Conservation (phyloP, 768 basidiomycete genomes). For the Phlebiopsis gigantea region DNA sequence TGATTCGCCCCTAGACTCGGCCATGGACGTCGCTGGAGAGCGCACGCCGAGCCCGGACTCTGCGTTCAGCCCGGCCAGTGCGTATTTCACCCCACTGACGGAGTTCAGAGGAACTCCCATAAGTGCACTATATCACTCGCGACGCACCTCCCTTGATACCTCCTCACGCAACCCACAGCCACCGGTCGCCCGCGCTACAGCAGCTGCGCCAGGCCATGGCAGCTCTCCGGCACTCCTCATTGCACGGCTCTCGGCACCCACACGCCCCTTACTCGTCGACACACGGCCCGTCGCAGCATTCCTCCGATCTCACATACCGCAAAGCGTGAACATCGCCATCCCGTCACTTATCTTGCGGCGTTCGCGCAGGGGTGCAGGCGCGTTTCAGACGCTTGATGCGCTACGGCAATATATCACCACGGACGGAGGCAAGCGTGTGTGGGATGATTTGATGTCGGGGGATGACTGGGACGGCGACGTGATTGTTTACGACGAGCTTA, state of each 20-base stretch:
- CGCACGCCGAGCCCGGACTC: conserved; percentile 43
- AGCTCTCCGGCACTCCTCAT: conserved; percentile 44
- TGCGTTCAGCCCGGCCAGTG: conserved; percentile 32
- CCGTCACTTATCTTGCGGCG: conserved; percentile 90
- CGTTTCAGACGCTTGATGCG: conserved; percentile 59
- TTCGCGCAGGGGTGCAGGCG: conserved; percentile 63
- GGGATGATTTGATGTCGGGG: conserved; percentile 58
- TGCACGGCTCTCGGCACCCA: conserved; percentile 37
- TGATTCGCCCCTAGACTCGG: conserved; percentile 19
- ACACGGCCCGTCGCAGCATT: conserved; percentile 69
- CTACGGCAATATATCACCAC: conserved; percentile 81
- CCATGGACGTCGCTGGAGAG: conserved; percentile 27
- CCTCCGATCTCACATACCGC: conserved; percentile 55
- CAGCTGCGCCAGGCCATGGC: conserved; percentile 19
- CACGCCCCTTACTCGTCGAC: conserved; percentile 76
- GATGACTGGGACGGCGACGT: conserved; percentile 71
- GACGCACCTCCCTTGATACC: conserved; percentile 17
- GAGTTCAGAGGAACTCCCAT: conserved; percentile 25
- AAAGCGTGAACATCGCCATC: conserved; percentile 81
- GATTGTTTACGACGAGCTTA: conserved; percentile 73
- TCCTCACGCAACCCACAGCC: conserved; percentile 12
- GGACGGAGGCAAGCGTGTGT: conserved; percentile 61
- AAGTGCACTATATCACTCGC: conserved; percentile 27
- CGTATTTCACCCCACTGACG: conserved; percentile 52
- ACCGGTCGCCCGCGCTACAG: conserved; percentile 16